Conservation (phyloP, 2,329 filamentous ascomycete species). For the Myriosclerotinia duriaeana region DNA sequence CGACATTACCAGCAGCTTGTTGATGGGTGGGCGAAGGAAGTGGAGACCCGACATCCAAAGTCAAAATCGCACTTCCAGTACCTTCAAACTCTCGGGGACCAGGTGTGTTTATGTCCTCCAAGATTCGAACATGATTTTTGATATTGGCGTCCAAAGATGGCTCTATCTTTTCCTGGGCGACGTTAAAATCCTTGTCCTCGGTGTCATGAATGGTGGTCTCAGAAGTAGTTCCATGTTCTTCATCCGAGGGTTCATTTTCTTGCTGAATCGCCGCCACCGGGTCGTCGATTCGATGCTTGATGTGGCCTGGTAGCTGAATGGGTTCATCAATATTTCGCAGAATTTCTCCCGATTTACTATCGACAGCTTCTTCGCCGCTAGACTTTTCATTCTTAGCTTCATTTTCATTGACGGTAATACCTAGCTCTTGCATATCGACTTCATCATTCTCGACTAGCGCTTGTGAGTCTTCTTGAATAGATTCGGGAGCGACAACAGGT, state of each 20-base stretch:
- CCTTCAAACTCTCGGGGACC: slow-evolving; percentile 1
- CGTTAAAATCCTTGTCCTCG: background rate
- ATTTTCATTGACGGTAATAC: background rate
- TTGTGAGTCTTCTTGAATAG: background rate
- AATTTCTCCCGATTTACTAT: background rate
- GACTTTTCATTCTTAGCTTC: too few species aligned
- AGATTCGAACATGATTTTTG: background rate
- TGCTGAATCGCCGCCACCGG: background rate
- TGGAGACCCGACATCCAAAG: slow-evolving; percentile 12
- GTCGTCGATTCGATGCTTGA: background rate
- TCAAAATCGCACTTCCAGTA: slow-evolving; percentile 7
- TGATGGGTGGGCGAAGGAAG: background rate
- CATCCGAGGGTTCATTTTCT: background rate
- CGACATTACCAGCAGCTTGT: background rate
- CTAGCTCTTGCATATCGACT: background rate
- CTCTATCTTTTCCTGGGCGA: background rate
- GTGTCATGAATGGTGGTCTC: background rate
- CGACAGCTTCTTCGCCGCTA: background rate
- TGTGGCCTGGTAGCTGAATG: slow-evolving; percentile 3
- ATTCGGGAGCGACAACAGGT: background rate
- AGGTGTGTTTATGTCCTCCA: background rate
- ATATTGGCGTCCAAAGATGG: background rate
- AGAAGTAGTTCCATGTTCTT: background rate
- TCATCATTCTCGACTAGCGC: background rate
- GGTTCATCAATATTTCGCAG: background rate